Evolutionary conservation across 352 stramenopile genomes (phyloP).

Genomic region (Phytophthora podocarpi): DNA sequence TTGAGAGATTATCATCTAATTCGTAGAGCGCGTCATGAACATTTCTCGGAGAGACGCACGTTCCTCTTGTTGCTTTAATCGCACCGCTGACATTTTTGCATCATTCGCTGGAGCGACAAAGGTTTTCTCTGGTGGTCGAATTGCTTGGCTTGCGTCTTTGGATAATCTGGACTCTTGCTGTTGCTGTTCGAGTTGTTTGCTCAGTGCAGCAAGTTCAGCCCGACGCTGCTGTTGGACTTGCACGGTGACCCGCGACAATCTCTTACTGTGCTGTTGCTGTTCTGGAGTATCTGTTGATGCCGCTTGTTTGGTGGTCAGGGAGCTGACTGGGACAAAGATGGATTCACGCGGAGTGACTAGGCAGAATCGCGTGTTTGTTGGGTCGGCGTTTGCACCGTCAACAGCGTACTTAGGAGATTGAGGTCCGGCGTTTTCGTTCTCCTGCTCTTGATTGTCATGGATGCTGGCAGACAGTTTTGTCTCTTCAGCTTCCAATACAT

Average conservation of each 20-base stretch:
- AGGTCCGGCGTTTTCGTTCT: not conserved
- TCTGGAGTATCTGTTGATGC: not conserved
- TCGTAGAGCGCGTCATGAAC: conserved; percentile 24
- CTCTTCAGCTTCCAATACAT: not conserved
- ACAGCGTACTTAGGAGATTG: conserved; percentile 1
- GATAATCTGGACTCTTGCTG: conserved; percentile 1
- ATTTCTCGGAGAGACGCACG: conserved; percentile 28
- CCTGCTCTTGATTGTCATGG: conserved; percentile 19
- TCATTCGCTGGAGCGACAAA: conserved; percentile 6
- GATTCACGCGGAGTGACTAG: conserved; percentile 54
- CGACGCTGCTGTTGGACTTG: conserved; percentile 53
- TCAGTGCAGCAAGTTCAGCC: conserved; percentile 42
- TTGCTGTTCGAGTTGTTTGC: conserved; percentile 18
- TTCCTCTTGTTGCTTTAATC: conserved; percentile 23
- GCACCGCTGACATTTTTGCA: conserved; percentile 9
- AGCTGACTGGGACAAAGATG: conserved; percentile 45
- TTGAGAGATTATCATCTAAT: conserved; percentile 1
- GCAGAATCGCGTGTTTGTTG: conserved; percentile 20
- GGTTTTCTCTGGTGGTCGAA: conserved; percentile 24
- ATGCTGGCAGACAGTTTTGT: not conserved
- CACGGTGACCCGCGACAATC: conserved; percentile 29
- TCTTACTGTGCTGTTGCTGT: conserved; percentile 7
- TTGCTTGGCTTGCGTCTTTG: not conserved
- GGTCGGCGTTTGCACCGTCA: conserved; percentile 13
- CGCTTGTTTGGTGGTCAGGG: conserved; percentile 9